Base-by-base conservation (phyloP, 352 stramenopile genomes). In the Pelagophyceae sp. region DNA sequence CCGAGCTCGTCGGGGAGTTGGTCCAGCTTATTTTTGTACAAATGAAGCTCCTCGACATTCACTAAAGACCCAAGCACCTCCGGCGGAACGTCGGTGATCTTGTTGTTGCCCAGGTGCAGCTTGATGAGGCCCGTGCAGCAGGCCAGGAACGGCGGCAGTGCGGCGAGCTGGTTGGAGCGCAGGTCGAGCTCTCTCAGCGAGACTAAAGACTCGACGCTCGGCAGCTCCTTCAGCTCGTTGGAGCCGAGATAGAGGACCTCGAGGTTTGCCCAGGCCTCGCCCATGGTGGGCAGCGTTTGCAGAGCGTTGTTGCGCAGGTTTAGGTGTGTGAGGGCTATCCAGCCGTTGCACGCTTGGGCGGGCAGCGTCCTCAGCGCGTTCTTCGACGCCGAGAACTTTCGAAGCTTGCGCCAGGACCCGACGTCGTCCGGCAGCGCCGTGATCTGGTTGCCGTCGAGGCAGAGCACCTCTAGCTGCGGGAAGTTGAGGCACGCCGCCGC, bases 1-100 rank as follows among this genome's bases (percentile, higher is more conserved):
- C 74, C 74, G 54, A 78, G 33, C 64, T 78, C 51, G 15, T 29
- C 51, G 25, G 74, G 74, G 37, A 78, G 50, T 19, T 27, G 31
- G 31, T 79, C 75, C 1, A 79, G 38, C 38, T 79, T 79, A 29
- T 79, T 79, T 60, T 75, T 64, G 64, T 79, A 79, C 20, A 79
- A n/a, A 35, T 79, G 72, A 15, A 79, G 64, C 75, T 79, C 75
- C 33, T 75, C 45, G 19, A 79, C 27, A 25, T 35, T n/a, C 5
- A n/a, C 32, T 23, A 75, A 32, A 31, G 38, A 1, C 5, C 31
- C 72, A n/a, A 79, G 35, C 1, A 79, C 35, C 0, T 54, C 54
- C 6, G 70, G 33, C 2, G 75, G 64, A 20, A 79, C 37, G 32
- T 38, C 27, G 11, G 61, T n/a, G 31, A 79, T 76, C 27, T 61